Base-by-base conservation (phyloP, 2,329 filamentous ascomycete genomes). In the Aspergillus texensis region DNA sequence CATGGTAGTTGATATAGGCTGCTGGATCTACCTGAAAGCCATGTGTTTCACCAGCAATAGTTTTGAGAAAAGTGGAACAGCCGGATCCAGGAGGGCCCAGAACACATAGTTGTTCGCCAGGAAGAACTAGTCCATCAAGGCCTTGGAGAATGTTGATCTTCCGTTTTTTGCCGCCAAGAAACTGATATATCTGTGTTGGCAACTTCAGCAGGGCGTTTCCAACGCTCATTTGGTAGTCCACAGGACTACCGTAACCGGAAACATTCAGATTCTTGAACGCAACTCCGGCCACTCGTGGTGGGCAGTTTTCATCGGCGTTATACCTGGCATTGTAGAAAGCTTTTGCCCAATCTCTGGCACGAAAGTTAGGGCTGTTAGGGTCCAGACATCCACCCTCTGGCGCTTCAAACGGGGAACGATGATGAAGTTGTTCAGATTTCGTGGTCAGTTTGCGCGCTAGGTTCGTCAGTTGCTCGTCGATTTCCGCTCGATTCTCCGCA, bases 21-120 rank as follows among this genome's bases (percentile, higher is more conserved):
- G 81, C 77, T 2, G 88, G 78, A 55, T 91, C 89, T 24, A 94
- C 82, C 67, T 85, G 85, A 71, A 94, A 89, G 55, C 91, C 91
- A 68, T 92, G 89, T 43, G 89, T 91, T 77, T 94, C 91, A 66
- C 91, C 91, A 8, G 91, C 86, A 68, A 94, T 85, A 0, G 91
- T 91, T 82, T 94, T 94, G 62, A 95, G 82, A 67, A 94, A 88
- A 1, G 91, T 94, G 16, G 89, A 91, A 77, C 92, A 95, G 53
- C 75, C 75, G 14, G 70, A 71, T 9, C 77, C 76, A 0, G 76
- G 76, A 21, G 69, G 77, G 0, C 82, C 82, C 0, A 84, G 75
- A 1, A 84, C 82, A 5, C 83, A 72, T 56, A 84, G 75, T 74
- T 83, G 81, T 72, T 84, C 82, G 28, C 82, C 82, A 39, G 77